Percentiles rank a stretch among this genome's conserved stretches.
Conservation (phyloP, 768 basidiomycete species). For the Wakefieldia striispora region DNA sequence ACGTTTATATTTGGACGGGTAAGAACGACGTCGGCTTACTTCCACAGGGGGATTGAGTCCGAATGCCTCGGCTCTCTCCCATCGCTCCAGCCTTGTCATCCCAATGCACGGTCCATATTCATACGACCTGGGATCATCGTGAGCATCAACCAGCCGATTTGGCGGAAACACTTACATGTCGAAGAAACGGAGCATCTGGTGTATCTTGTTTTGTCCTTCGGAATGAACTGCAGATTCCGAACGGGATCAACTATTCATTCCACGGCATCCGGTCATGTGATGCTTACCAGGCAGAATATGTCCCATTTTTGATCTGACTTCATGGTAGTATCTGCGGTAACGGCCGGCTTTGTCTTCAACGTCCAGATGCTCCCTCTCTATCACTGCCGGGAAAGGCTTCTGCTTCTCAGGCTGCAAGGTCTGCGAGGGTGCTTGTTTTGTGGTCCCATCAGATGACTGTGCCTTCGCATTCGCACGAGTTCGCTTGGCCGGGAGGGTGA, state of each 20-base stretch:
- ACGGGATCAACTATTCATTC: not conserved
- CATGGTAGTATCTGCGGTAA: conserved; percentile 51
- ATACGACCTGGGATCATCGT: conserved; percentile 50
- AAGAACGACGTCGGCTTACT: conserved; percentile 40
- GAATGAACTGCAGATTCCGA: conserved; percentile 53
- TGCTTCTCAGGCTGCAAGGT: conserved; percentile 8
- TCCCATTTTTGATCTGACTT: conserved; percentile 53
- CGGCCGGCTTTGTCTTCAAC: conserved; percentile 47
- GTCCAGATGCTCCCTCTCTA: conserved; percentile 31
- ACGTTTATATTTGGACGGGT: not conserved
- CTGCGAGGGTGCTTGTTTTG: not conserved
- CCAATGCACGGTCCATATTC: conserved; percentile 82
- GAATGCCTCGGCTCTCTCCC: conserved; percentile 78
- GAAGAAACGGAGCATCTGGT: conserved; percentile 76
- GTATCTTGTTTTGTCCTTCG: conserved; percentile 56
- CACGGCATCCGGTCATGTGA: not conserved
- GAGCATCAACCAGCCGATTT: not conserved
- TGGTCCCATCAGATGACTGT: conserved; percentile 3
- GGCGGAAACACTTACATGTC: conserved; percentile 53
- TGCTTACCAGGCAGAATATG: conserved; percentile 57
- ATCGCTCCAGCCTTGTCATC: conserved; percentile 78
- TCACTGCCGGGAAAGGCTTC: conserved; percentile 1
- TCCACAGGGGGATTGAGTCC: conserved; percentile 80
- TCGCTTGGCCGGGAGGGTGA: conserved; percentile 19
- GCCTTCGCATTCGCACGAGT: conserved; percentile 26